A percentile compares a stretch with the other conserved stretches of the same genome.
These are phyloP conservation scores for Amborella trichopoda DNA, from an alignment of 164 flowering plant genomes.

Conservation along the genomic window DNA sequence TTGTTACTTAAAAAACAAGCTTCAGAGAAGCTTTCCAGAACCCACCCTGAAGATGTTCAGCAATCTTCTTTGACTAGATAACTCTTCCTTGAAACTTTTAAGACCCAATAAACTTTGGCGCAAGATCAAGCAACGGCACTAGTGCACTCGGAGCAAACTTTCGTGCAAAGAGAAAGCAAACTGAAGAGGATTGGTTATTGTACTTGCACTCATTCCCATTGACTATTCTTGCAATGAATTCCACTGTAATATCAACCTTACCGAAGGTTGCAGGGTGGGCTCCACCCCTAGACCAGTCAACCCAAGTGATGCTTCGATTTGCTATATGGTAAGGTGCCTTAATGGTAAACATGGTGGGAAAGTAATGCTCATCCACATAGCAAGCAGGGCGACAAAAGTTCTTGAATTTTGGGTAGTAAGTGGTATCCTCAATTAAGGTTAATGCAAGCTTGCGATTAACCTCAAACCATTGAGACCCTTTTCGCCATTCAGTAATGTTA, in stretches of 20 bases:
- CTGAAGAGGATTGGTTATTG: slow-evolving; percentile 32
- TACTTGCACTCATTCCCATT: slow-evolving; percentile 36
- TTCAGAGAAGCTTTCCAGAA: too few relatives aligned
- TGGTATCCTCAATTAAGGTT: slow-evolving; percentile 40
- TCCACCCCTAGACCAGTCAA: slow-evolving; percentile 94
- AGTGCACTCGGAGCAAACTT: slow-evolving; percentile 79
- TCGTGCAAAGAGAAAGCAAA: slow-evolving; percentile 71
- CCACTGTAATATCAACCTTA: slow-evolving; percentile 45
- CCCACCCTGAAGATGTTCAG: too few relatives aligned
- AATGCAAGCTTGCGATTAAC: slow-evolving; percentile 53
- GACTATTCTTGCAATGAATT: slow-evolving; percentile 32
- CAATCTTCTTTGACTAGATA: too few relatives aligned
- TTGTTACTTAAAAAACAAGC: too few relatives aligned
- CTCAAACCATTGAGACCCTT: slow-evolving; percentile 96
- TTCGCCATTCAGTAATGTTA: slow-evolving; percentile 64
- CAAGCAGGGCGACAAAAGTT: slow-evolving; percentile 72
- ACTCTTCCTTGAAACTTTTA: too few relatives aligned
- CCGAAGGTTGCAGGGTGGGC: slow-evolving; percentile 89
- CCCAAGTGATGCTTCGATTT: slow-evolving; percentile 69
- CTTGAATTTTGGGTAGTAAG: slow-evolving; percentile 51
- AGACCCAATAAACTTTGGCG: slow-evolving; percentile 32
- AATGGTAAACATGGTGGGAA: slow-evolving; percentile 74
- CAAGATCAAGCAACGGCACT: slow-evolving; percentile 37
- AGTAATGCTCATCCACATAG: slow-evolving; percentile 93
- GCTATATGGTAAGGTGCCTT: slow-evolving; percentile 47